These are phyloP conservation scores for Breviolum minutum DNA, from an alignment of 73 alveolate genomes.

Conservation along the genomic window DNA sequence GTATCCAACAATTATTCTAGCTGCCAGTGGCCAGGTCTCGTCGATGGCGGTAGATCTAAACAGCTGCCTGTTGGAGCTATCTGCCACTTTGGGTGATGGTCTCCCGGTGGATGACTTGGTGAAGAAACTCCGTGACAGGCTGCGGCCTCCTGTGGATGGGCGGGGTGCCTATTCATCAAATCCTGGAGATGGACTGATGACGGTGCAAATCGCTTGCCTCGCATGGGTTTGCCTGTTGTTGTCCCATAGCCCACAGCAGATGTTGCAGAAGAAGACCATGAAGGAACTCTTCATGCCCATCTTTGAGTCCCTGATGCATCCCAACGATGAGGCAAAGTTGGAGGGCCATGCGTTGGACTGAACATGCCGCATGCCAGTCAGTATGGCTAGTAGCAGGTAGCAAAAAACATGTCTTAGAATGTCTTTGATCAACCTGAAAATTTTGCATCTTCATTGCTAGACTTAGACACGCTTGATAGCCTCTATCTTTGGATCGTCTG, in stretches of 20 bases:
- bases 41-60: slow-evolving; percentile 32
- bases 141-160: slow-evolving; percentile 4
- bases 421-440: too few relatives aligned
- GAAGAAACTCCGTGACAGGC: not conserved
- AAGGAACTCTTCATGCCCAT: slow-evolving; percentile 77
- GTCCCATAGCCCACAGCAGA: slow-evolving; percentile 10
- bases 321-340: slow-evolving; percentile 52
- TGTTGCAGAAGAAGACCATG: slow-evolving; percentile 48
- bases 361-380: not conserved
- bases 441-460: too few relatives aligned
- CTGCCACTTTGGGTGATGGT: not conserved
- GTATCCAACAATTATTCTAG: not conserved
- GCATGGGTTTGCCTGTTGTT: not conserved
- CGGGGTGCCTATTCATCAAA: not conserved
- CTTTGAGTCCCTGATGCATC: slow-evolving; percentile 37
- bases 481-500: too few relatives aligned
- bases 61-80: not conserved
- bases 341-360: not conserved
- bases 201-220: slow-evolving; percentile 2
- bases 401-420: too few relatives aligned
- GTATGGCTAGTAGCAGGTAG: too few relatives aligned
- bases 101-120: not conserved
- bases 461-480: too few relatives aligned
- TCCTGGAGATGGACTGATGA: not conserved
- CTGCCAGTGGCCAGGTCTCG: not conserved